Conservation (phyloP, 768 basidiomycete genomes). For the Russula griseocarnosa region DNA sequence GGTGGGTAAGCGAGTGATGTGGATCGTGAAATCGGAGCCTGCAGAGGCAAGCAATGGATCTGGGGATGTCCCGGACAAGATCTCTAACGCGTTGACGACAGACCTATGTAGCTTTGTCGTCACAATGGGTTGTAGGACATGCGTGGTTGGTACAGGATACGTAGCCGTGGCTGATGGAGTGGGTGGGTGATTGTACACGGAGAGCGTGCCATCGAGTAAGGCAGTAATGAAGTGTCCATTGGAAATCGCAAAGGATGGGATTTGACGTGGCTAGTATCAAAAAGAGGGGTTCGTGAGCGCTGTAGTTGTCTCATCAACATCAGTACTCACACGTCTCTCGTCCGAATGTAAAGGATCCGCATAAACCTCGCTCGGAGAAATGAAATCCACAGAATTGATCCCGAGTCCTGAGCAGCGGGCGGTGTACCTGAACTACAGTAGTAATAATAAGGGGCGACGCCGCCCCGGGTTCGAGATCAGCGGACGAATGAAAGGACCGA, state of each 20-base stretch:
- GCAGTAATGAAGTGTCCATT: slow-evolving; percentile 22
- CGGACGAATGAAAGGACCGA: background rate
- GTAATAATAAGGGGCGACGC: background rate
- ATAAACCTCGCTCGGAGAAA: slow-evolving; percentile 22
- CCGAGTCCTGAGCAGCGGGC: slow-evolving; percentile 20
- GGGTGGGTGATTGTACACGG: slow-evolving; percentile 20
- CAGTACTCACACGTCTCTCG: slow-evolving; percentile 25
- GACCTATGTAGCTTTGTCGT: slow-evolving; percentile 23
- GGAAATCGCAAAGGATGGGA: slow-evolving; percentile 24
- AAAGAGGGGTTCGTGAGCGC: slow-evolving; percentile 5
- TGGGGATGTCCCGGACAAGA: slow-evolving; percentile 10
- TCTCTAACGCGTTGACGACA: slow-evolving; percentile 24
- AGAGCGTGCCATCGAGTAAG: slow-evolving; percentile 27
- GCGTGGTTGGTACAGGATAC: slow-evolving; percentile 17
- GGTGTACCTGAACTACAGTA: slow-evolving; percentile 21
- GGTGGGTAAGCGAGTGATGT: slow-evolving; percentile 20
- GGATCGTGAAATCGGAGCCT: slow-evolving; percentile 25
- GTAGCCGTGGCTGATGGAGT: background rate
- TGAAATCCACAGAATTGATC: slow-evolving; percentile 22
- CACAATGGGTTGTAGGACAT: slow-evolving; percentile 9
- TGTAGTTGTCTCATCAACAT: background rate
- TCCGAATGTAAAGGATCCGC: slow-evolving; percentile 27
- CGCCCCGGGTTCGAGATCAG: background rate
- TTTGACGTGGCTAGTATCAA: slow-evolving; percentile 24
- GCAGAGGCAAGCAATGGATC: slow-evolving; percentile 23